Evolutionary conservation across 2,329 filamentous ascomycete species (phyloP).

Genomic region (Gnomoniopsis smithogilvyi): DNA sequence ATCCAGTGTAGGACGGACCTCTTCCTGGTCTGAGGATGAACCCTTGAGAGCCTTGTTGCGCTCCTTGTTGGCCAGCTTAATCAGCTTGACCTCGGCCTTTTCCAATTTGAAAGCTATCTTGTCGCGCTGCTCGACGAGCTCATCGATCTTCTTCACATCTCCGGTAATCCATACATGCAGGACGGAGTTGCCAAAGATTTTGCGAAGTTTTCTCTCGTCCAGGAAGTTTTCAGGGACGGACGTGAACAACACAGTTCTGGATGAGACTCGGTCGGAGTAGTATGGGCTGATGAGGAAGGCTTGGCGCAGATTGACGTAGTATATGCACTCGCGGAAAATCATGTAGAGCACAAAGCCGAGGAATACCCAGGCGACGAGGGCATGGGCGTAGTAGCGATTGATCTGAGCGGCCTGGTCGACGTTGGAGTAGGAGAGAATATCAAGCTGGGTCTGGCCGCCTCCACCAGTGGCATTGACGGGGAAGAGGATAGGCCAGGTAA

Average conservation of each 20-base stretch:
- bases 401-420: constrained; percentile 46
- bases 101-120: constrained; percentile 79
- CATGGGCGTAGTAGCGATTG: constrained; percentile 76
- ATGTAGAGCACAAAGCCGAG: constrained; percentile 86
- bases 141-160: constrained; percentile 72
- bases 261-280: constrained; percentile 82
- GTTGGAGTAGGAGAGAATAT: constrained; percentile 78
- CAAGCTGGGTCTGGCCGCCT: constrained; percentile 60
- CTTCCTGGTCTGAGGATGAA: constrained; percentile 28
- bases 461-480: constrained; percentile 86
- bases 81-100: constrained; percentile 79
- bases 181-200: constrained; percentile 78
- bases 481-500: constrained; percentile 84
- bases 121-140: constrained; percentile 79
- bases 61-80: constrained; percentile 72
- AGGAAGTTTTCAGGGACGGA: constrained; percentile 78
- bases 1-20: constrained; percentile 51
- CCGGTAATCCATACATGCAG: constrained; percentile 81
- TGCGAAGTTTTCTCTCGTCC: constrained; percentile 70
- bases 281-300: constrained; percentile 84
- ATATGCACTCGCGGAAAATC: constrained; percentile 83
- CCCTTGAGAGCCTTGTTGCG: constrained; percentile 65
- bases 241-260: constrained; percentile 84
- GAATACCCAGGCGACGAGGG: constrained; percentile 77
- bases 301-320: constrained; percentile 89